Base-by-base conservation (phyloP, 1,284 basidiomycete species). In the Puccinia brachypodii region DNA sequence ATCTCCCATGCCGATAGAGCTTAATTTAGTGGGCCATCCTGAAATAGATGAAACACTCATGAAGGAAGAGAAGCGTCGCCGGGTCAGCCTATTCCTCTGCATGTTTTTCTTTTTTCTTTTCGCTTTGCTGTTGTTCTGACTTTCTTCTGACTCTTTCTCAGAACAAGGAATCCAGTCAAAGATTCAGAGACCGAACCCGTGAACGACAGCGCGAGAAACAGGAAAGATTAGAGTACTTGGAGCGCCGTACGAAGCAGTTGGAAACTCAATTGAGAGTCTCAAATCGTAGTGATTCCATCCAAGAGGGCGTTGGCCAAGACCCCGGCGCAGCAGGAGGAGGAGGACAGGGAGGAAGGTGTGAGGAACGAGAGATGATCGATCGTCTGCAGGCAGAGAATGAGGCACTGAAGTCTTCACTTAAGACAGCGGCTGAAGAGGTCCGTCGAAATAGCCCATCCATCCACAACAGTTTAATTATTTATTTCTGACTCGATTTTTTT, bases 131-230 rank as follows among this genome's bases (percentile, higher is more conserved):
- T n/a, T n/a, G n/a, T n/a, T n/a, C n/a, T n/a, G n/a, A n/a, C 42
- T 40, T 42, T n/a, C 19, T 42, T 40, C 44, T 31, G 33, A 25
- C 60, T 62, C 25, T 13, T 76, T 44, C 19, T 42, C 36, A 79
- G 77, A 79, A 79, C 53, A 79, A 79, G 42, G 77, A 79, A 36
- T 79, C 77, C 14, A 79, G 77, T 72, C 77, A 79, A 44, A 25
- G 77, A 38, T 79, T 79, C 44, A 47, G 77, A 38, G 77, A 79
- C 47, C 77, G 77, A 25, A 79, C 77, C n/a, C 77, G 77, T 13
- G 77, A 79, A 25, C 33, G 77, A 60, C 77, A 79, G 19, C 77
- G 77, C n/a, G 77, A 79, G 28, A 79, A 79, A 56, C 77, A 79
- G 53, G 77, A 79, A 47, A 22, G 77, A 14, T 42, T 79, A 13